These are phyloP conservation scores for Acanthochlamys bracteata DNA, from an alignment of 106 monocot species.

Conservation along the genomic window DNA sequence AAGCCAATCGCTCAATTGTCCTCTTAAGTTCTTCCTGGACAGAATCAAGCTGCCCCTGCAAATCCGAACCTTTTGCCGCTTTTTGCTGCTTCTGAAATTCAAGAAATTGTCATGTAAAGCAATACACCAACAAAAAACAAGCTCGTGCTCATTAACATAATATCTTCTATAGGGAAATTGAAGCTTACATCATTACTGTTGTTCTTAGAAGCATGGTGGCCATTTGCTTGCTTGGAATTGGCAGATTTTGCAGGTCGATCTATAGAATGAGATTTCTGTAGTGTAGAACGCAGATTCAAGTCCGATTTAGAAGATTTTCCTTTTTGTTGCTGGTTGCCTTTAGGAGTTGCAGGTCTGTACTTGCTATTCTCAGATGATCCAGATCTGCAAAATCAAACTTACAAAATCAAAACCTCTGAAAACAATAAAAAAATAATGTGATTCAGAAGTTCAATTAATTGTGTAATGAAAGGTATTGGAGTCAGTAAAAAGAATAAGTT, in stretches of 20 bases:
- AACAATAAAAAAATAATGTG: too few species aligned
- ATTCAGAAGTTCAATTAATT: too few species aligned
- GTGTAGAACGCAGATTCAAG: slow-evolving; percentile 1
- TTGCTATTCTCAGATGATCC: slow-evolving; percentile 19
- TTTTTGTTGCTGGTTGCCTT: slow-evolving; percentile 8
- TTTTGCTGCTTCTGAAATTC: slow-evolving; percentile 20
- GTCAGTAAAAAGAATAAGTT: too few species aligned
- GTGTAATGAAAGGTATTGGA: too few species aligned
- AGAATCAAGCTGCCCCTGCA: slow-evolving; percentile 31
- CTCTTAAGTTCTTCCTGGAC: slow-evolving; percentile 74
- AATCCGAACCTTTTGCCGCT: slow-evolving; percentile 27
- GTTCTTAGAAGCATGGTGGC: slow-evolving; percentile 16
- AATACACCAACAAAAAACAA: not conserved
- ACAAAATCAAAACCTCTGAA: too few species aligned
- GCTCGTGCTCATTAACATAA: not conserved
- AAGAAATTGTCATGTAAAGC: not conserved
- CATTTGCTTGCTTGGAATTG: slow-evolving; percentile 21
- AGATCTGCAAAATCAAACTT: slow-evolving; percentile 6
- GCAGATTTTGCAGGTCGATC: slow-evolving; percentile 12
- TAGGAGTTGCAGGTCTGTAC: slow-evolving; percentile 18
- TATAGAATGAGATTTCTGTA: slow-evolving; percentile 15
- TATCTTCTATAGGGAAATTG: too few species aligned
- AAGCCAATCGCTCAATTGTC: slow-evolving; percentile 54
- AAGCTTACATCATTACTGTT: slow-evolving; percentile 30
- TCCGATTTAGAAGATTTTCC: slow-evolving; percentile 19